Evolutionary conservation across 2,329 filamentous ascomycete species (phyloP).

Genomic region (Calonectria henricotiae): DNA sequence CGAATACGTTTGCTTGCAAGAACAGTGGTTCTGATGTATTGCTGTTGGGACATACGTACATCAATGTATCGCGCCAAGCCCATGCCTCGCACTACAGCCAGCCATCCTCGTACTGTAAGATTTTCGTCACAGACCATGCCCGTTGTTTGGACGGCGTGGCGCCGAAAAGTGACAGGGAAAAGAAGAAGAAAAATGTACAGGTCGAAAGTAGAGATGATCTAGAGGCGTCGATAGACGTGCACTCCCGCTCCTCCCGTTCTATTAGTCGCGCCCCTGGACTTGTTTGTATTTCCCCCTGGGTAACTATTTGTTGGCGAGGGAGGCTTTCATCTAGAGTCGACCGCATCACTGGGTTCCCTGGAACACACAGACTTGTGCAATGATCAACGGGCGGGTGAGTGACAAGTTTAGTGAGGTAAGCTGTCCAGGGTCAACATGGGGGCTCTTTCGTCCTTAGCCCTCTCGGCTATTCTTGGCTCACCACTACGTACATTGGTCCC

Average conservation of each 20-base stretch:
- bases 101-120: slow-evolving; percentile 1
- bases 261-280: slow-evolving; percentile 8
- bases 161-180: slow-evolving; percentile 12
- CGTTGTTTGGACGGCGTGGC: slow-evolving; percentile 30
- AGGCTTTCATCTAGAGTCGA: not conserved
- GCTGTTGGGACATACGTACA: slow-evolving; percentile 18
- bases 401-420: slow-evolving; percentile 26
- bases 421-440: slow-evolving; percentile 22
- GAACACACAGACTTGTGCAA: not conserved
- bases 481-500: slow-evolving; percentile 24
- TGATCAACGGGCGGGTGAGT: slow-evolving; percentile 12
- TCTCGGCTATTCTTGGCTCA: slow-evolving; percentile 36
- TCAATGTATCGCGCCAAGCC: slow-evolving; percentile 18
- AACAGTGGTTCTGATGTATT: slow-evolving; percentile 15
- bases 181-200: slow-evolving; percentile 18
- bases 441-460: slow-evolving; percentile 21
- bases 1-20: not conserved
- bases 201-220: slow-evolving; percentile 6
- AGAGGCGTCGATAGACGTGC: slow-evolving; percentile 13
- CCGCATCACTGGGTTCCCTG: not conserved
- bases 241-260: slow-evolving; percentile 29
- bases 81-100: not conserved
- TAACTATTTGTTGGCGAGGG: not conserved
- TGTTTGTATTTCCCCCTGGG: slow-evolving; percentile 25
- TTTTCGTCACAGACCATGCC: slow-evolving; percentile 18